Conservation (phyloP, 73 alveolate species). For the Paramecium primaurelia region DNA sequence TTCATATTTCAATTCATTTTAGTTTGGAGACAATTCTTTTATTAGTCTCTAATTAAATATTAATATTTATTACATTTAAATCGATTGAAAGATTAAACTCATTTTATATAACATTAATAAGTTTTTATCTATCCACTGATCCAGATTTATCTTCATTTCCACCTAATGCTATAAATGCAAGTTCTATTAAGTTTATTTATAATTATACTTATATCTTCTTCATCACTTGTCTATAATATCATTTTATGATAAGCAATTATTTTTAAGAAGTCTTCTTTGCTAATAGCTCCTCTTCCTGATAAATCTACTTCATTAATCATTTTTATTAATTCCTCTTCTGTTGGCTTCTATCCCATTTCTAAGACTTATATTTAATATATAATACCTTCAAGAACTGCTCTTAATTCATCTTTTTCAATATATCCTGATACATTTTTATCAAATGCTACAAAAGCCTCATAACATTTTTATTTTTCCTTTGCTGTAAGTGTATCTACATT, state of each 20-base stretch:
- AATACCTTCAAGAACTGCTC: conserved; percentile 69
- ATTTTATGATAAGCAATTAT: conserved; percentile 54
- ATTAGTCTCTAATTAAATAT: conserved; percentile 5
- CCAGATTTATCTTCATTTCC: conserved; percentile 93
- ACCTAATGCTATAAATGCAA: conserved; percentile 97
- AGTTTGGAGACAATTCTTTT: conserved; percentile 44
- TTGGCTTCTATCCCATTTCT: conserved; percentile 59
- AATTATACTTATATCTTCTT: conserved; percentile 53
- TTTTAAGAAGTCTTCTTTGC: conserved; percentile 50
- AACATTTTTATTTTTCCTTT: conserved; percentile 75
- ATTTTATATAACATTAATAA: conserved; percentile 37
- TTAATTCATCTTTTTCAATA: conserved; percentile 72
- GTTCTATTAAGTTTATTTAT: neutral
- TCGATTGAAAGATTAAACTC: conserved; percentile 54
- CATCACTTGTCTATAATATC: conserved; percentile 53
- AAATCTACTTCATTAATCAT: conserved; percentile 59
- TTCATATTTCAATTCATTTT: conserved; percentile 53
- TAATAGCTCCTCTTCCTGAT: conserved; percentile 56
- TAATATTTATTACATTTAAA: conserved; percentile 29
- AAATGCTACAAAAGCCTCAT: conserved; percentile 84
- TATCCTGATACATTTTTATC: conserved; percentile 73
- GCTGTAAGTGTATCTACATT: conserved; percentile 63
- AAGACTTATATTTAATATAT: neutral
- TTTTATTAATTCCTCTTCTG: conserved; percentile 55
- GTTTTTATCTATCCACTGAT: conserved; percentile 44